These are phyloP conservation scores for Aspergillus sp. DNA, from an alignment of 2,329 filamentous ascomycete species.

Conservation along the genomic window DNA sequence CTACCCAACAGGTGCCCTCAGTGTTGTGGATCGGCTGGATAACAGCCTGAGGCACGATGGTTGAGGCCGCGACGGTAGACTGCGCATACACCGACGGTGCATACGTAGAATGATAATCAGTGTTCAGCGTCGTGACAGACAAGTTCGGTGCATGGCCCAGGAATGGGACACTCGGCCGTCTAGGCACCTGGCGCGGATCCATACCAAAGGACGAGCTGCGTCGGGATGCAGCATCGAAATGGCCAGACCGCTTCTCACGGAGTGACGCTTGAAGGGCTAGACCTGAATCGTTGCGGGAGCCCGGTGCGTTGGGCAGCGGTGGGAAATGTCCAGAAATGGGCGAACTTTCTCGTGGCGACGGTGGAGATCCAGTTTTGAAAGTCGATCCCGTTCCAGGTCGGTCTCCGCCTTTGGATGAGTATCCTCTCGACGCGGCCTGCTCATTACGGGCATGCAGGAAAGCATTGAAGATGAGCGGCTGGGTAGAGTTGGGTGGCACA, in stretches of 20 bases:
- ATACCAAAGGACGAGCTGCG: constrained; percentile 92
- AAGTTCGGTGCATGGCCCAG: constrained; percentile 61
- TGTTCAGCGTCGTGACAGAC: constrained; percentile 51
- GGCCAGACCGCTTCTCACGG: constrained; percentile 90
- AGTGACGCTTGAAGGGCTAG: constrained; percentile 84
- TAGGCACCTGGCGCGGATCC: constrained; percentile 65
- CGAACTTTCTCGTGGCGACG: constrained; percentile 65
- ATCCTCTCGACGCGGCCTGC: constrained; percentile 50
- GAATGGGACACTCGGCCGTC: constrained; percentile 73
- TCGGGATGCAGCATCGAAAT: constrained; percentile 81
- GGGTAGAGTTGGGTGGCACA: constrained; percentile 55
- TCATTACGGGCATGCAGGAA: constrained; percentile 79
- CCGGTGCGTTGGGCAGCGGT: constrained; percentile 72
- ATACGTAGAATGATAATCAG: constrained; percentile 50
- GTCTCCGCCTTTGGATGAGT: constrained; percentile 56
- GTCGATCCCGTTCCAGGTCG: constrained; percentile 75
- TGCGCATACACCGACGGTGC: constrained; percentile 56
- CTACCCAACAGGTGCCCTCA: constrained; percentile 50
- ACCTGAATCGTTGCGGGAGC: constrained; percentile 90
- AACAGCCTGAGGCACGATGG: constrained; percentile 52
- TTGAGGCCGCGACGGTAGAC: constrained; percentile 55
- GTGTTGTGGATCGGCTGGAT: constrained; percentile 46
- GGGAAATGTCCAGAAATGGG: constrained; percentile 80
- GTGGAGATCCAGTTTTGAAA: constrained; percentile 56
- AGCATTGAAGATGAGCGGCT: constrained; percentile 82